These are phyloP conservation scores for sorghum (Sorghum bicolor) DNA, from an alignment of 176 grass and related monocot genomes.

Conservation along the genomic window DNA sequence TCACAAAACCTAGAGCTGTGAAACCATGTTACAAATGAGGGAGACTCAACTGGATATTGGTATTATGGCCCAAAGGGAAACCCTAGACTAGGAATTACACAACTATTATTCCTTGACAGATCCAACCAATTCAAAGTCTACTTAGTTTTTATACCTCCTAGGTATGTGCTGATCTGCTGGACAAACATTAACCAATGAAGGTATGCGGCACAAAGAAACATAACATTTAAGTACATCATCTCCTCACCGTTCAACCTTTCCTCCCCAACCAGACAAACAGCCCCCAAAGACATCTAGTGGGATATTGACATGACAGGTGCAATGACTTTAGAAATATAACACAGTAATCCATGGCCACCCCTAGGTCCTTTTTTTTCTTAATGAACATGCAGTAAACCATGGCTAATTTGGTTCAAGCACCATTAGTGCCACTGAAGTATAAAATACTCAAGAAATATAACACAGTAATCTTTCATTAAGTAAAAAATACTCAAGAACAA, in stretches of 20 bases:
- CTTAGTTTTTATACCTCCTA: neutral
- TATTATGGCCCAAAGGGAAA: too few species aligned
- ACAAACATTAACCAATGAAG: neutral
- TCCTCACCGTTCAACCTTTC: neutral
- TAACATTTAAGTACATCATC: neutral
- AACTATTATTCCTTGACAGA: too few species aligned
- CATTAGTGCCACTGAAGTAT: neutral
- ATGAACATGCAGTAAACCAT: neutral
- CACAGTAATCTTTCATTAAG: too few species aligned
- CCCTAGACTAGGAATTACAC: too few species aligned
- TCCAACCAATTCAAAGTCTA: neutral
- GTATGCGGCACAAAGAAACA: neutral
- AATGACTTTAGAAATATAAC: neutral
- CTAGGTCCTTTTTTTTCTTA: neutral
- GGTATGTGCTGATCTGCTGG: neutral
- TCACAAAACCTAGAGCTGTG: too few species aligned
- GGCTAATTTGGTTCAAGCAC: neutral
- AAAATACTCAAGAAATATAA: conserved; percentile 25
- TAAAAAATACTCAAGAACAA: conserved; percentile 11
- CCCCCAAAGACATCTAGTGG: neutral
- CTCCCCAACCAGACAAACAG: neutral
- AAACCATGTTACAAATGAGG: too few species aligned
- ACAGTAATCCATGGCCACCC: neutral
- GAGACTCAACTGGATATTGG: too few species aligned
- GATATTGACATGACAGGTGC: neutral